These are phyloP conservation scores for Aspergillus incahuasiensis DNA, from an alignment of 495 filamentous ascomycete species.

Conservation along the genomic window DNA sequence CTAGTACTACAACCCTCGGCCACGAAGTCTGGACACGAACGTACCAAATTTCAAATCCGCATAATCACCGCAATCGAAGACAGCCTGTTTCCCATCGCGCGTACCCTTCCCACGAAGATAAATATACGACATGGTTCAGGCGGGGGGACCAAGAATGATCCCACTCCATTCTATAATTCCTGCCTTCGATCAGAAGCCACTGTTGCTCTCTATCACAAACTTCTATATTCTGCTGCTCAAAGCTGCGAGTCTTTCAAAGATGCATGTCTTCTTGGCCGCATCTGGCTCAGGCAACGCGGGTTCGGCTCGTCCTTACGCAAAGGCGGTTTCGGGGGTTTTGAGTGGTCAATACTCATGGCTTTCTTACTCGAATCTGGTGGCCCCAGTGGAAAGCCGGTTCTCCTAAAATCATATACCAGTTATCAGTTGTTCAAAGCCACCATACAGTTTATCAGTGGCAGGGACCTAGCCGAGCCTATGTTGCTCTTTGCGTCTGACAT, in stretches of 20 bases:
- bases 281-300: conserved; percentile 87
- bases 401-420: conserved; percentile 77
- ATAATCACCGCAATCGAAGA: conserved; percentile 70
- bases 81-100: conserved; percentile 59
- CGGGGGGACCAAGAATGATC: conserved; percentile 29
- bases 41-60: conserved; percentile 57
- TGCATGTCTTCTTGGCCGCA: conserved; percentile 76
- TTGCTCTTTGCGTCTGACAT: conserved; percentile 42
- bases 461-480: conserved; percentile 63
- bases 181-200: conserved; percentile 73
- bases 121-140: conserved; percentile 55
- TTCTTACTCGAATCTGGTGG: conserved; percentile 74
- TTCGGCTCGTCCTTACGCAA: conserved; percentile 58
- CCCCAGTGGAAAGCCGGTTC: conserved; percentile 59
- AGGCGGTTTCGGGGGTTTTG: conserved; percentile 93
- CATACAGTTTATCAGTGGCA: conserved; percentile 73
- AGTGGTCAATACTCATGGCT: conserved; percentile 78
- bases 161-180: conserved; percentile 87
- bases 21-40: conserved; percentile 22
- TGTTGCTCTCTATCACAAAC: conserved; percentile 66
- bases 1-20: conserved; percentile 49
- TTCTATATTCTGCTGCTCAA: conserved; percentile 59
- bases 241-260: conserved; percentile 70
- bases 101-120: conserved; percentile 64
- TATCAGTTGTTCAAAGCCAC: conserved; percentile 93